Conservation (phyloP, 1,139 yeast species). For the Chernovozyma aurita region DNA sequence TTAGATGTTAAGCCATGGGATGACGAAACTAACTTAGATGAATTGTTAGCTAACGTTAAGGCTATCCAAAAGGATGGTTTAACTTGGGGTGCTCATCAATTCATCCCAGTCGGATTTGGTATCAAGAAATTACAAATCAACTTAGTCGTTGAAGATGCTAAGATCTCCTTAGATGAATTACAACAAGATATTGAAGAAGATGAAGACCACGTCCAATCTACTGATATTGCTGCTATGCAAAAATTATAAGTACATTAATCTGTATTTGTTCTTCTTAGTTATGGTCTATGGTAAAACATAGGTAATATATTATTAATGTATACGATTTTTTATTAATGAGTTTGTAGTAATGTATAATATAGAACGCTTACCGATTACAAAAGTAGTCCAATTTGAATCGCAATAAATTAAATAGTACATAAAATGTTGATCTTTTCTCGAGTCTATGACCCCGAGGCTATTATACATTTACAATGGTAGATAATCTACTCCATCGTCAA, state of each 20-base stretch:
- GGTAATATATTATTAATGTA: conserved; percentile 5
- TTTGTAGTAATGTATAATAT: background rate
- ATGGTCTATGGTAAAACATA: conserved; percentile 3
- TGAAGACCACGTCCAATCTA: conserved; percentile 99
- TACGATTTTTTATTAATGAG: background rate
- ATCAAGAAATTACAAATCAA: conserved; percentile 98
- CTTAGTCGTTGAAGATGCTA: conserved; percentile 96
- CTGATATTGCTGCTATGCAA: conserved; percentile 97
- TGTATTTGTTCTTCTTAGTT: conserved; percentile 7
- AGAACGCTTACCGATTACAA: too few relatives aligned
- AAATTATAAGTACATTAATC: conserved; percentile 84
- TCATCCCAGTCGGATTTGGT: conserved; percentile 98
- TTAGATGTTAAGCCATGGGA: conserved; percentile 99
- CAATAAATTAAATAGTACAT: too few relatives aligned
- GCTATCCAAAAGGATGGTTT: conserved; percentile 85
- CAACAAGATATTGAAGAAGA: conserved; percentile 84
- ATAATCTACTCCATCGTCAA: conserved; percentile 44
- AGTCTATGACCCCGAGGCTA: too few relatives aligned
- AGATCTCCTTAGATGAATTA: conserved; percentile 89
- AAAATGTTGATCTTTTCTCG: too few relatives aligned
- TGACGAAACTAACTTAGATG: conserved; percentile 94
- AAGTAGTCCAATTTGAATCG: too few relatives aligned
- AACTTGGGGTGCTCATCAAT: conserved; percentile 97
- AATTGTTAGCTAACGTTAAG: conserved; percentile 82
- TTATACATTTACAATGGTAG: conserved; percentile 30